These are phyloP conservation scores for Solanum sparsipilum DNA, from an alignment of 257 asterid genomes.

Conservation along the genomic window DNA sequence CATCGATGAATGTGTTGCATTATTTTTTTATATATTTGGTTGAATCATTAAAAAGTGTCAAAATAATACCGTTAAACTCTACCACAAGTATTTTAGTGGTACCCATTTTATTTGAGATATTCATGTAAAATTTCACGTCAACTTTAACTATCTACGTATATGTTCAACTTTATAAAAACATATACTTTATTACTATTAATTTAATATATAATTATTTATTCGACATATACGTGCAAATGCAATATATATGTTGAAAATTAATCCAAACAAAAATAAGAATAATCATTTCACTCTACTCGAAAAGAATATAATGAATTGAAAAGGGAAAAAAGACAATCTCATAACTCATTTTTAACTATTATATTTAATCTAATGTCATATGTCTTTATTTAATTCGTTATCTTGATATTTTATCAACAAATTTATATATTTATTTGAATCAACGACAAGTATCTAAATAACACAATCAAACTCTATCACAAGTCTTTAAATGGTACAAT, in stretches of 20 bases:
- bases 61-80: background rate
- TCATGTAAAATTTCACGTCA: fast-evolving
- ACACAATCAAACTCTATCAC: background rate
- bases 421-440: background rate
- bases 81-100: background rate
- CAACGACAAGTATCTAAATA: background rate
- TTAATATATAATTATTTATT: background rate
- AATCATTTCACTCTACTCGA: background rate
- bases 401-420: fast-evolving
- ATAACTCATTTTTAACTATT: background rate
- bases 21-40: background rate
- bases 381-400: background rate
- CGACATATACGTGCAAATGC: background rate
- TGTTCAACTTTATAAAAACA: background rate
- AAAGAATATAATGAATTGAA: background rate
- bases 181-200: background rate
- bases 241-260: background rate
- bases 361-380: background rate
- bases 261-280: background rate
- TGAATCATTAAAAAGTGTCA: background rate
- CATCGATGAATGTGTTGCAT: background rate
- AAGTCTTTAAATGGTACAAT: too few relatives aligned
- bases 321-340: background rate
- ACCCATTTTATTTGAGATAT: background rate
- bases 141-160: background rate